Evolutionary conservation across 1,139 yeast species (phyloP), one percentile per base, ranked within the genome.

Genomic region (Hyphopichia fennica): DNA sequence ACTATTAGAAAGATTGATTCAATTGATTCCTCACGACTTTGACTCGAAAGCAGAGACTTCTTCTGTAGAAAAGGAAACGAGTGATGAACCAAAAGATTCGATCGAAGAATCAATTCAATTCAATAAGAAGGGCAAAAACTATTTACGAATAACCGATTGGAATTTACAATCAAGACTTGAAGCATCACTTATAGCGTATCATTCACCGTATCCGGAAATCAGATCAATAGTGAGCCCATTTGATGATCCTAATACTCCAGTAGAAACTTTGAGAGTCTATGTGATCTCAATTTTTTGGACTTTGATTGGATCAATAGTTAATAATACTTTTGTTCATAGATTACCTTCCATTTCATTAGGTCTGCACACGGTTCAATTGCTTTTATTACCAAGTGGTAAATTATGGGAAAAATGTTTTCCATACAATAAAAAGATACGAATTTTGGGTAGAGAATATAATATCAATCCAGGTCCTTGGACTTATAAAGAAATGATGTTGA

Each of bases 131-230:
- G 17, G 28, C 3, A 30, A 19, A 22, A 19, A 10, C 8, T 67
- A 68, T 43, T 53, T 67, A 31, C 46, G 51, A 13, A 57, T 68
- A 13, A 47, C 53, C 7, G 73, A 69, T 44, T 68, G 76, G 73
- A 45, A 54, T 11, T 49, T 69, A 8, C 73, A 67, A 43, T 62
- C 63, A 13, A 57, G 70, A 29, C 41, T 68, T 13, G 77, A 72
- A 46, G 77, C 79, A 1, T 59, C 67, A 1, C 51, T 73, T 27
- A 65, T 72, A n/a, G 69, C 67, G 29, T 72, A 44, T 47, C 77
- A 72, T 51, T 70, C 76, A 6, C 77, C 77, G 15, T 73, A 72
- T 45, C 77, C 77, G 4, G 78, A 73, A 46, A 65, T 73, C 15
- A 51, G 79, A 42, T 70, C 77, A 10, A 64, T 72, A 6, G 70